Base-by-base conservation (phyloP, 1,139 yeast genomes). In the Blastobotrys serpentis region DNA sequence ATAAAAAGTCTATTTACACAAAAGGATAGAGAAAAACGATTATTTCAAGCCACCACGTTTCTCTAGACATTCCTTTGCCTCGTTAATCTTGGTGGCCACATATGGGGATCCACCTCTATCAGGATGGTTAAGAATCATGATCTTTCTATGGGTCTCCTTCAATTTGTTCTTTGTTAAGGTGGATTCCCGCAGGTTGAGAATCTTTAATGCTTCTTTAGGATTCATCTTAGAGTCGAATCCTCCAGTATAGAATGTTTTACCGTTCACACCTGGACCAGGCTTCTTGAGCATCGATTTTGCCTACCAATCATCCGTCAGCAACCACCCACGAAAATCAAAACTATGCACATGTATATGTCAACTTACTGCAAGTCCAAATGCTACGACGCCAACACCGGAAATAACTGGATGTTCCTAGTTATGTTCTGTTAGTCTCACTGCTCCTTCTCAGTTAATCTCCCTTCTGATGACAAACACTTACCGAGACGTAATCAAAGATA, bases 51-150 rank as follows among this genome's bases (percentile, higher is more conserved):
- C 44, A 14, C 50, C 50, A 65, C 90, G 81, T 72, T 88, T 89
- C 59, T 87, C 95, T 64, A 92, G 75, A 65, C 89, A 84, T 62
- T 89, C 96, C 69, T 92, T 92, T 47, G 98, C 98, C 71, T 92
- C 98, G 67, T 92, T 92, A 58, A 92, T 89, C 74, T 92, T 92
- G 43, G 98, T 90, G 52, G 98, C 98, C 64, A 92, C 69, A 63
- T 81, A 90, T 34, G 98, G 92, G 16, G 96, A 86, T 7, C 98
- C 98, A 46, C 98, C 98, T 65, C 94, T 86, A 72, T 92, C 98
- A 10, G 98, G 98, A 66, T 92, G 98, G 71, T 92, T 92, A 44
- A 90, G 80, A 66, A 92, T 75, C 96, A 92, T 89, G 72, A 87
- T 86, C 65, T 78, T 80, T 71, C 98, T 81, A 69, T 92, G 98